phyloP scores from a whole-genome alignment of 345 rosid genomes.

The Murraya paniculata region DNA sequence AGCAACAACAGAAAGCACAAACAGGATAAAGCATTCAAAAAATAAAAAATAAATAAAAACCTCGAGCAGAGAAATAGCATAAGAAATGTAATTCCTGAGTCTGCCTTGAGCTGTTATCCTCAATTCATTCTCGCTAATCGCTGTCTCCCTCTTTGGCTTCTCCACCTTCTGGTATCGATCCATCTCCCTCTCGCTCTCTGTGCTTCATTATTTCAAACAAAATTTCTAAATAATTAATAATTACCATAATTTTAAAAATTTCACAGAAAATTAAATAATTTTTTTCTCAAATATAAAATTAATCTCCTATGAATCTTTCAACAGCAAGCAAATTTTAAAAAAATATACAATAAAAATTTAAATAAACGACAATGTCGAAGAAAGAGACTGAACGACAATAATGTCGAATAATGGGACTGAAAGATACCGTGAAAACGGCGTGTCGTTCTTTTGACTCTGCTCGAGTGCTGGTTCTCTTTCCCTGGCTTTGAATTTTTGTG shows the following conservation, averaged over 20 bases:
- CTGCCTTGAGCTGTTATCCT: constrained; percentile 37
- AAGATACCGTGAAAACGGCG: neutral
- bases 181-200: neutral
- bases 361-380: neutral
- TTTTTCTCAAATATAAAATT: neutral
- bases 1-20: neutral
- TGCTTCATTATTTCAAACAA: neutral
- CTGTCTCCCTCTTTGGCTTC: constrained; percentile 25
- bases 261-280: neutral
- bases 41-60: neutral
- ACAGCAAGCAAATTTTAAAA: neutral
- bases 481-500: no score
- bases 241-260: neutral
- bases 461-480: neutral
- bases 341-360: neutral
- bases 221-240: neutral
- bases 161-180: constrained; percentile 37
- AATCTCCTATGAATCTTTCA: neutral
- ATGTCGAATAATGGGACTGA: neutral
- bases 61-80: constrained; percentile 31
- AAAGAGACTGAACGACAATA: neutral
- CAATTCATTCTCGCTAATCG: constrained; percentile 36
- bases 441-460: neutral
- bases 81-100: constrained; percentile 38
- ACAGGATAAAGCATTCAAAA: neutral